phyloP scores from a whole-genome alignment of 495 filamentous ascomycete species.

The Trichoderma gamsii region DNA sequence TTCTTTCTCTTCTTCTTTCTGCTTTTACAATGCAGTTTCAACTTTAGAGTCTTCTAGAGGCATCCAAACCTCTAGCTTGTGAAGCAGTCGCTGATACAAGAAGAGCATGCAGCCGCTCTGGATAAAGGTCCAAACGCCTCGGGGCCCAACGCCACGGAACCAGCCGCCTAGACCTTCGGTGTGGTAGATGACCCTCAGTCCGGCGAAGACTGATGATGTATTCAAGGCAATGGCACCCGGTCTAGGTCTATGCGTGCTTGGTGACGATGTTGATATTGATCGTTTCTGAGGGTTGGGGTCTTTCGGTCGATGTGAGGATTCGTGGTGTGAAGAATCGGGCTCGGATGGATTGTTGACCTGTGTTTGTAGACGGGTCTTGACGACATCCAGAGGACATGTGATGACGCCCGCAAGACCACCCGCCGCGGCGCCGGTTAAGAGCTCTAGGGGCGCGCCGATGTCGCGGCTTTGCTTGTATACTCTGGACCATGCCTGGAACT shows the following conservation, averaged over 20 bases:
- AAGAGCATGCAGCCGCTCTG: slow-evolving; percentile 97
- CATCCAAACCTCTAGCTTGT: slow-evolving; percentile 56
- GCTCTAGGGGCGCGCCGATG: slow-evolving; percentile 78
- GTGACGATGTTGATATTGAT: slow-evolving; percentile 77
- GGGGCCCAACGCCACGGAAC: slow-evolving; percentile 91
- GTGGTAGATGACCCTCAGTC: slow-evolving; percentile 77
- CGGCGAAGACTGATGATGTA: slow-evolving; percentile 81
- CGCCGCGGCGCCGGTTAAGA: slow-evolving; percentile 83
- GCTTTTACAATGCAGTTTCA: slow-evolving; percentile 1
- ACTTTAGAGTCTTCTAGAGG: slow-evolving; percentile 20
- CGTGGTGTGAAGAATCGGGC: neutral
- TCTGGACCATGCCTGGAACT: slow-evolving; percentile 76
- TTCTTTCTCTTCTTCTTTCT: neutral
- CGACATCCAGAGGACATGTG: slow-evolving; percentile 92
- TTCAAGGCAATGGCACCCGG: slow-evolving; percentile 71
- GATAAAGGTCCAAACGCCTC: slow-evolving; percentile 94
- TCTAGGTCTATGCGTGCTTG: slow-evolving; percentile 68
- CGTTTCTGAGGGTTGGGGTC: slow-evolving; percentile 41
- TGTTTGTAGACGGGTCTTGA: slow-evolving; percentile 96
- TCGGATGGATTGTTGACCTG: slow-evolving; percentile 55
- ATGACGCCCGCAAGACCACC: slow-evolving; percentile 91
- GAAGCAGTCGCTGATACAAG: slow-evolving; percentile 82
- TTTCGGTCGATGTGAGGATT: slow-evolving; percentile 20
- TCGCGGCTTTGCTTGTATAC: slow-evolving; percentile 61
- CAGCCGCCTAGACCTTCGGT: slow-evolving; percentile 83